These are phyloP conservation scores for Colletotrichum sublineola DNA, from an alignment of 2,329 filamentous ascomycete genomes.

Conservation along the genomic window DNA sequence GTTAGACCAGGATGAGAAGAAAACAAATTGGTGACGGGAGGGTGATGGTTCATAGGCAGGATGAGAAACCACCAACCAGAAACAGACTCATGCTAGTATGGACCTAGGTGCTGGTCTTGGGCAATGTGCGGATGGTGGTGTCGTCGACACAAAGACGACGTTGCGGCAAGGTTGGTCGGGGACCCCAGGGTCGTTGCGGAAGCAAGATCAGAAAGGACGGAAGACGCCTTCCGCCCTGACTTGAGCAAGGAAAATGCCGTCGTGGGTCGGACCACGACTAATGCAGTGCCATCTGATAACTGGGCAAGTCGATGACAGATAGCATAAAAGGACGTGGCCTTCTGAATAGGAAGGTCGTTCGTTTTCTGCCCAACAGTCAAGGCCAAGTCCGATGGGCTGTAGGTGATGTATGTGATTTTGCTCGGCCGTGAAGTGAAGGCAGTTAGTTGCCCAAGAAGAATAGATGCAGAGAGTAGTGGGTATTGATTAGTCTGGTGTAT, in stretches of 20 bases:
- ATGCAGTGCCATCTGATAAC: slow-evolving; percentile 13
- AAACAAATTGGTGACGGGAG: slow-evolving; percentile 2
- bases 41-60: not conserved
- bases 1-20: slow-evolving; percentile 15
- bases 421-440: not conserved
- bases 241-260: slow-evolving; percentile 12
- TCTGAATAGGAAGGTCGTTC: slow-evolving; percentile 24
- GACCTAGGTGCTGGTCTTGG: slow-evolving; percentile 2
- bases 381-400: not conserved
- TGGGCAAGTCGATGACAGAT: not conserved
- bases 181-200: not conserved
- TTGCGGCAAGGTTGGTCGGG: slow-evolving; percentile 14
- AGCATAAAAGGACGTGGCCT: slow-evolving; percentile 5
- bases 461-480: not conserved
- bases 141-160: slow-evolving; percentile 6
- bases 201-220: slow-evolving; percentile 5
- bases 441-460: slow-evolving; percentile 12
- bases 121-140: slow-evolving; percentile 1
- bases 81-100: not conserved
- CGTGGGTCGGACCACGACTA: not conserved
- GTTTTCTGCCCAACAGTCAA: not conserved
- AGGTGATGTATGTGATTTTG: not conserved
- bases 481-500: not conserved
- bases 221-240: not conserved
- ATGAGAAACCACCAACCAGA: slow-evolving; percentile 7